Conservation (phyloP, 108 stramenopile species). For the Schizochytrium sp. region DNA sequence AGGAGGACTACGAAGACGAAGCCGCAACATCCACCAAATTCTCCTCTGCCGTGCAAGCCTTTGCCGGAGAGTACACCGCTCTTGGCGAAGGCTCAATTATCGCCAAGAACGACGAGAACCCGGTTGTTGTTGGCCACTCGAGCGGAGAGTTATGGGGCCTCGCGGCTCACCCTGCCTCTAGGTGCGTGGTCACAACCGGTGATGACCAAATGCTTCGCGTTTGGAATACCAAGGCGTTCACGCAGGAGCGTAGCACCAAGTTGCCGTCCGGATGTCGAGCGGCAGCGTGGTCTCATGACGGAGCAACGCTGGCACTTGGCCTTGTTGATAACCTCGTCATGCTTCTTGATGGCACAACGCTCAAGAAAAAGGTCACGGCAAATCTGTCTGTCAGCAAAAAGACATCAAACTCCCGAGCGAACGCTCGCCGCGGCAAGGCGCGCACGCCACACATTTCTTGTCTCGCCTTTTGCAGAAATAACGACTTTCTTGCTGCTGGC, state of each 20-base stretch:
- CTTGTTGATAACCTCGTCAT: constrained; percentile 3
- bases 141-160: constrained; percentile 36
- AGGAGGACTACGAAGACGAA: background rate
- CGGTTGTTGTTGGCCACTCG: constrained; percentile 30
- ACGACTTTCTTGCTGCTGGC: constrained; percentile 57
- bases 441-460: constrained; percentile 31
- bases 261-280: constrained; percentile 26
- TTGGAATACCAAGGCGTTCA: constrained; percentile 13
- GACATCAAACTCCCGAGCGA: background rate
- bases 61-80: background rate
- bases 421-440: constrained; percentile 25
- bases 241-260: background rate
- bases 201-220: constrained; percentile 37
- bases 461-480: constrained; percentile 56
- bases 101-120: background rate
- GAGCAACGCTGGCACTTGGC: constrained; percentile 34
- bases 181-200: constrained; percentile 28
- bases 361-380: background rate
- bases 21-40: background rate
- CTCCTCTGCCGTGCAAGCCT: background rate
- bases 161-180: constrained; percentile 22
- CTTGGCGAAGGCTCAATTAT: background rate
- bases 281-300: constrained; percentile 37
- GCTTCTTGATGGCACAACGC: background rate
- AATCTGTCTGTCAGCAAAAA: background rate